Evolutionary conservation across 2,329 filamentous ascomycete species (phyloP).

Genomic region (Davidsoniella australis): DNA sequence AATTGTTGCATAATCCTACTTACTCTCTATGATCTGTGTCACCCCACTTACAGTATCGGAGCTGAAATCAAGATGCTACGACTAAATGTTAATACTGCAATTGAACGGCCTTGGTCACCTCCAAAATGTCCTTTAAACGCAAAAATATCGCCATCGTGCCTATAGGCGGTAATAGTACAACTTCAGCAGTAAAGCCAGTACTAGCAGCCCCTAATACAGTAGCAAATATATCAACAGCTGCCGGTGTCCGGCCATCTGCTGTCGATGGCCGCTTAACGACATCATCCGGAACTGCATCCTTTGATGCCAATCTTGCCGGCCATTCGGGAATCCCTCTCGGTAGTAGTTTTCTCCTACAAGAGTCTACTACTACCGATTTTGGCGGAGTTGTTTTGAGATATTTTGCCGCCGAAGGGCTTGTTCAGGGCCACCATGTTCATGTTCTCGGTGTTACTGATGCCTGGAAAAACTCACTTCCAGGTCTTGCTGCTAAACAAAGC

Average conservation of each 20-base stretch:
- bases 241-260: conserved; percentile 62
- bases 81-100: no score
- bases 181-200: conserved; percentile 16
- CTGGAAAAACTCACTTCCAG: conserved; percentile 76
- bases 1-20: background rate
- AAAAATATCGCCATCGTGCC: conserved; percentile 34
- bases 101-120: background rate
- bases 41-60: no score
- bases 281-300: conserved; percentile 73
- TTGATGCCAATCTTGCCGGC: conserved; percentile 72
- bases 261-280: conserved; percentile 75
- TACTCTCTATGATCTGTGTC: no score
- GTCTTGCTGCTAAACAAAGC: conserved; percentile 27
- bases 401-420: conserved; percentile 81
- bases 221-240: conserved; percentile 8
- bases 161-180: conserved; percentile 15
- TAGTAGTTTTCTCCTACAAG: conserved; percentile 63
- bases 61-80: no score
- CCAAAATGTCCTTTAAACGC: conserved; percentile 40
- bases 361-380: conserved; percentile 89
- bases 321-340: conserved; percentile 75
- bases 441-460: conserved; percentile 62
- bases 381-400: conserved; percentile 68
- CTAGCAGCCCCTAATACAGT: conserved; percentile 21
- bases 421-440: conserved; percentile 80